These are phyloP conservation scores for Coemansia sp. DNA, from an alignment of 192 early-diverging fungal species.

Conservation along the genomic window DNA sequence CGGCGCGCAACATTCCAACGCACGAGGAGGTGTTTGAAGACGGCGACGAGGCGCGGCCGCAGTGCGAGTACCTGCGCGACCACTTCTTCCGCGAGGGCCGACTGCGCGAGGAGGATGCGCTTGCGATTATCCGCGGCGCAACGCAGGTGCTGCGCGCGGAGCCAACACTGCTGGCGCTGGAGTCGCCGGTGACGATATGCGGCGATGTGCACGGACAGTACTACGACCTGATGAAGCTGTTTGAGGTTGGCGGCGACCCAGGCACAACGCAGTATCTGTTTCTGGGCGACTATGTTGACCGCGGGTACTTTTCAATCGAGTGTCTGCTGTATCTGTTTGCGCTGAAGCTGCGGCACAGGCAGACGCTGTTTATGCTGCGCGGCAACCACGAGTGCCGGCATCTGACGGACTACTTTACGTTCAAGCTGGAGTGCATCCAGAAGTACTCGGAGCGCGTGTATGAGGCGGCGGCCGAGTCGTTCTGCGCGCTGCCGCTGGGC, in stretches of 20 bases:
- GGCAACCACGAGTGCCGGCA: conserved; percentile 98
- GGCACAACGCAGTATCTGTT: conserved; percentile 90
- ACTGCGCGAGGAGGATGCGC: conserved; percentile 87
- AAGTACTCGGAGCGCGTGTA: conserved; percentile 96
- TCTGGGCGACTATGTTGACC: conserved; percentile 95
- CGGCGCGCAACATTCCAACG: conserved; percentile 57
- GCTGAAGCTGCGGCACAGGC: conserved; percentile 91
- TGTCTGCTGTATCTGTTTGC: conserved; percentile 90
- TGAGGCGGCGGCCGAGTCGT: conserved; percentile 96
- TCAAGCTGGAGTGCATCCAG: conserved; percentile 97
- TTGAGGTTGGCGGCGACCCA: conserved; percentile 96
- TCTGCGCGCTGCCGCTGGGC: conserved; percentile 91
- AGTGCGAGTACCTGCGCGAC: conserved; percentile 81
- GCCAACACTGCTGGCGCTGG: conserved; percentile 83
- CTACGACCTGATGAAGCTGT: conserved; percentile 96
- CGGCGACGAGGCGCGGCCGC: conserved; percentile 70
- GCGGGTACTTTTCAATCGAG: conserved; percentile 98
- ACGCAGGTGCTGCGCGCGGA: conserved; percentile 81
- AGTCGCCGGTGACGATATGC: conserved; percentile 93
- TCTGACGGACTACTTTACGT: conserved; percentile 97
- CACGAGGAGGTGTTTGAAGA: conserved; percentile 66
- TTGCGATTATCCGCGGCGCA: conserved; percentile 82
- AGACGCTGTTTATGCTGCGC: conserved; percentile 82
- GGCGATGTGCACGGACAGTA: conserved; percentile 99
- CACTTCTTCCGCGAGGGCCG: conserved; percentile 94